Evolutionary conservation across 2,329 filamentous ascomycete genomes (phyloP).

Genomic region (Fusarium continuum): DNA sequence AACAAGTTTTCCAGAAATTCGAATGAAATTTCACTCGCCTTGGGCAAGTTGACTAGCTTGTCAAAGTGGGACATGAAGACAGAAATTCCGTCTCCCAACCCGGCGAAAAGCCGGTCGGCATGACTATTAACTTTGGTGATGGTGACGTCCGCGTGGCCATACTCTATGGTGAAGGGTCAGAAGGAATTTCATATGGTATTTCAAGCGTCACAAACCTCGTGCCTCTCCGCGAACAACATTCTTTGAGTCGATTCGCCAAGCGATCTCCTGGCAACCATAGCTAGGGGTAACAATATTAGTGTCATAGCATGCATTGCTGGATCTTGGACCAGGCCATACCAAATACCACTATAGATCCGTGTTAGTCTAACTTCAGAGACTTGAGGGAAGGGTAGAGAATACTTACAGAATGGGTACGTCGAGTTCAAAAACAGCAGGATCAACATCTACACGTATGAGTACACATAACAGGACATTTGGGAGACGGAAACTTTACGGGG

Average conservation of each 20-base stretch:
- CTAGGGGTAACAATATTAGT: conserved; percentile 56
- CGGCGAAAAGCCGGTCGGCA: conserved; percentile 81
- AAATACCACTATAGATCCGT: conserved; percentile 39
- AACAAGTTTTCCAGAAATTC: background rate
- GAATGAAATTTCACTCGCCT: conserved; percentile 41
- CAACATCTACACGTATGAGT: conserved; percentile 35
- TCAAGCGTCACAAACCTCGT: conserved; percentile 19
- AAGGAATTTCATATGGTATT: background rate
- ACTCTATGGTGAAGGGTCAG: conserved; percentile 13
- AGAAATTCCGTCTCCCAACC: conserved; percentile 67
- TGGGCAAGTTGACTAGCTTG: conserved; percentile 79
- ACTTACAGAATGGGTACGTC: conserved; percentile 42
- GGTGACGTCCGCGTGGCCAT: conserved; percentile 58
- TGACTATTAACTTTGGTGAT: conserved; percentile 67
- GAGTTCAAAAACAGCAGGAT: conserved; percentile 69
- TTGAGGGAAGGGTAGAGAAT: background rate
- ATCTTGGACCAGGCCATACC: conserved; percentile 27
- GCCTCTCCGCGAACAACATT: conserved; percentile 32
- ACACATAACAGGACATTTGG: background rate
- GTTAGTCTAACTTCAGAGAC: conserved; percentile 18
- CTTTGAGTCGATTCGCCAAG: conserved; percentile 22
- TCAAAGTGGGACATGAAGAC: conserved; percentile 91
- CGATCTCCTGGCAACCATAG: conserved; percentile 74
- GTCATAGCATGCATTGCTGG: background rate
- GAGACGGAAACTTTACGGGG: conserved; percentile 54